Percentiles rank a stretch among this genome's conserved stretches.
Conservation (phyloP, 2,329 filamentous ascomycete species). For the Penicillium verrucosum region DNA sequence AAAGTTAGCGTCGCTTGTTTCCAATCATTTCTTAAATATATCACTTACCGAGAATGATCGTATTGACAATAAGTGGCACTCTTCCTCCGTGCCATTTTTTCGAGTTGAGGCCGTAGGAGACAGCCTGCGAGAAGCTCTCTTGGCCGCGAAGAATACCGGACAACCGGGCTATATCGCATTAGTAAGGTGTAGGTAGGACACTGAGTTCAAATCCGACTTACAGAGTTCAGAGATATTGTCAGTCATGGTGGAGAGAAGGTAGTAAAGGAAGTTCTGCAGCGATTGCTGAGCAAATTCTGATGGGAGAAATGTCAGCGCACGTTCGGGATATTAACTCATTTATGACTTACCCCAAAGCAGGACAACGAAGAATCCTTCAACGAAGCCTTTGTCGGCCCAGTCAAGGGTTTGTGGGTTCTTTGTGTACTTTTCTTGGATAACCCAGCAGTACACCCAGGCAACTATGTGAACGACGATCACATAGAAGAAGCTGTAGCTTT, state of each 20-base stretch:
- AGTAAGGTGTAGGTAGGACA: background rate
- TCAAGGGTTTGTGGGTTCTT: constrained; percentile 41
- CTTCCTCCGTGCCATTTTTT: constrained; percentile 43
- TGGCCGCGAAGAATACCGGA: constrained; percentile 46
- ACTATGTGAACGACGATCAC: constrained; percentile 46
- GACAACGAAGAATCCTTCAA: constrained; percentile 49
- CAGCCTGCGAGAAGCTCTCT: constrained; percentile 46
- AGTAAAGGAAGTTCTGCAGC: constrained; percentile 57
- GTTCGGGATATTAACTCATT: rapidly evolving
- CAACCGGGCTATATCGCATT: constrained; percentile 30
- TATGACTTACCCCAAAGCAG: constrained; percentile 42
- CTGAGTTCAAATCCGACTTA: background rate
- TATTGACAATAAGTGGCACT: constrained; percentile 44
- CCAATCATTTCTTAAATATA: background rate
- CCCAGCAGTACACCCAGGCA: constrained; percentile 54
- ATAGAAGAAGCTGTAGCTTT: constrained; percentile 42
- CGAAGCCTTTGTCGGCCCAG: constrained; percentile 45
- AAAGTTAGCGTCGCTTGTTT: background rate
- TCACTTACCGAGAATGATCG: constrained; percentile 30
- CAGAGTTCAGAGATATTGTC: constrained; percentile 53
- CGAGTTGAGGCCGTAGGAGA: constrained; percentile 46
- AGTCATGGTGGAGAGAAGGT: constrained; percentile 54
- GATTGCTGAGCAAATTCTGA: constrained; percentile 49
- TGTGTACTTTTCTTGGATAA: constrained; percentile 53
- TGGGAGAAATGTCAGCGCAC: background rate